A percentile compares a stretch with the other conserved stretches of the same genome.
Conservation (phyloP, 768 basidiomycete species). For the Royoungia palumana region DNA sequence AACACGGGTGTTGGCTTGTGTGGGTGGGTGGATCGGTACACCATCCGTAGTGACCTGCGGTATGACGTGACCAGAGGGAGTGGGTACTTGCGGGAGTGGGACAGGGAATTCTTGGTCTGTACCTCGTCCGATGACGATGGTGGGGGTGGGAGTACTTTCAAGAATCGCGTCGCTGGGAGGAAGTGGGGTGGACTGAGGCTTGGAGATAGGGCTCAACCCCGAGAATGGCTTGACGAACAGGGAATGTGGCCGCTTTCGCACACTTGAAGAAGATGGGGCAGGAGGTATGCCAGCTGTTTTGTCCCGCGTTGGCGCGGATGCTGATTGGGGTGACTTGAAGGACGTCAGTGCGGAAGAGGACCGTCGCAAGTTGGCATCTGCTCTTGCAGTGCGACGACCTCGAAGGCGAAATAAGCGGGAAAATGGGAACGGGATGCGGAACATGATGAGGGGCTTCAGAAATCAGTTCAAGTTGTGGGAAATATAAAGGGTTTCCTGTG, state of each 20-base stretch:
- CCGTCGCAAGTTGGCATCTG: not conserved
- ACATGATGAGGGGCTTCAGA: conserved; percentile 7
- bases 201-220: not conserved
- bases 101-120: not conserved
- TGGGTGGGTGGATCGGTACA: not conserved
- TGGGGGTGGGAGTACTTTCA: not conserved
- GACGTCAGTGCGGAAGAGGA: not conserved
- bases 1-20: not conserved
- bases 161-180: not conserved
- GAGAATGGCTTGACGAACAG: not conserved
- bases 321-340: not conserved
- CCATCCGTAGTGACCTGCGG: not conserved
- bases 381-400: conserved; percentile 6
- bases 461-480: no score
- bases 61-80: not conserved
- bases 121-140: conserved; percentile 15
- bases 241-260: not conserved
- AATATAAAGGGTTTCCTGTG: conserved; percentile 14
- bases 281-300: not conserved
- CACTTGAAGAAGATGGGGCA: not conserved
- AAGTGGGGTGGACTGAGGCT: not conserved
- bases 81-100: not conserved
- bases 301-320: not conserved
- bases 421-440: conserved; percentile 14
- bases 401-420: conserved; percentile 18